phyloP scores from a whole-genome alignment of 2,329 filamentous ascomycete genomes.

The Cladobotryum protrusum region DNA sequence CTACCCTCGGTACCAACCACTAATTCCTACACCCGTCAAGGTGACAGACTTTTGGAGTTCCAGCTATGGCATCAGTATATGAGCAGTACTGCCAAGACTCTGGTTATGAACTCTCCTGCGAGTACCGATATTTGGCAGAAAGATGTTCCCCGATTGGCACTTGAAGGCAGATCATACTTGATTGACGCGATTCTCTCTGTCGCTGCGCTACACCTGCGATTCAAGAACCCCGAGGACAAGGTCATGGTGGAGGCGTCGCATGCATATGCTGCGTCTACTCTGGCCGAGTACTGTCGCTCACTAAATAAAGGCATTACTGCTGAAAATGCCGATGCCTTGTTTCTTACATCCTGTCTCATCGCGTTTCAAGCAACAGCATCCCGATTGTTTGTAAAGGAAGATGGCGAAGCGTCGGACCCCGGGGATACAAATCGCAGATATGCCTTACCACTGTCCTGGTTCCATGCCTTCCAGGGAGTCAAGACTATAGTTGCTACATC shows the following conservation, averaged over 20 bases:
- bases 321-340: slow-evolving; percentile 56
- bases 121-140: slow-evolving; percentile 54
- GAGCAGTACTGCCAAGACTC: slow-evolving; percentile 52
- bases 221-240: slow-evolving; percentile 50
- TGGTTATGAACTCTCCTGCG: slow-evolving; percentile 46
- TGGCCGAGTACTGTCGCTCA: slow-evolving; percentile 53
- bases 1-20: slow-evolving; percentile 20
- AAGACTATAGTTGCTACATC: slow-evolving; percentile 59
- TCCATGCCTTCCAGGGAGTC: slow-evolving; percentile 61
- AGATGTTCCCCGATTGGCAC: slow-evolving; percentile 55
- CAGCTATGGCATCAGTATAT: slow-evolving; percentile 61
- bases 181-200: slow-evolving; percentile 60
- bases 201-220: slow-evolving; percentile 56
- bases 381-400: slow-evolving; percentile 55
- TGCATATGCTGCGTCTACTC: slow-evolving; percentile 57
- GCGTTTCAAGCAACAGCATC: slow-evolving; percentile 61
- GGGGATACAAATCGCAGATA: slow-evolving; percentile 41
- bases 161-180: slow-evolving; percentile 51
- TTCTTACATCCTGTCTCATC: slow-evolving; percentile 57
- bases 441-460: slow-evolving; percentile 56
- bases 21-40: slow-evolving; percentile 27
- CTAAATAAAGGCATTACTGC: slow-evolving; percentile 52
- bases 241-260: slow-evolving; percentile 57
- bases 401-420: slow-evolving; percentile 30
- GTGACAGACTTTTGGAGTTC: slow-evolving; percentile 51